Conservation (phyloP, 345 rosid genomes). For the Brassica napus region Da-Ae NC_063451.1:20272501-20273000, state of each 20-base stretch:
- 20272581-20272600: background rate
- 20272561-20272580: background rate
- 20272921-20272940: no score
- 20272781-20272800: conserved; percentile 5
- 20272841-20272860: background rate
- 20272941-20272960: no score
- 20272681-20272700: conserved; percentile 15
- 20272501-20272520: background rate
- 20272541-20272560: background rate
- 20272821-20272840: background rate
- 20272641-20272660: conserved; percentile 13
- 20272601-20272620: conserved; percentile 8
- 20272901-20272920: background rate
- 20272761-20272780: conserved; percentile 30
- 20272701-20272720: conserved; percentile 30
- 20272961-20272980: no score
- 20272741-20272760: conserved; percentile 20
- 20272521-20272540: background rate
- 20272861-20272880: background rate
- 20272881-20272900: conserved; percentile 1
- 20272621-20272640: background rate
- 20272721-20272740: conserved; percentile 33
- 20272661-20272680: conserved; percentile 16
- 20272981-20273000: no score
- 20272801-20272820: background rate